Evolutionary conservation across 192 early-diverging fungal genomes (phyloP).

Genomic region (Coemansia aciculifera): DNA sequence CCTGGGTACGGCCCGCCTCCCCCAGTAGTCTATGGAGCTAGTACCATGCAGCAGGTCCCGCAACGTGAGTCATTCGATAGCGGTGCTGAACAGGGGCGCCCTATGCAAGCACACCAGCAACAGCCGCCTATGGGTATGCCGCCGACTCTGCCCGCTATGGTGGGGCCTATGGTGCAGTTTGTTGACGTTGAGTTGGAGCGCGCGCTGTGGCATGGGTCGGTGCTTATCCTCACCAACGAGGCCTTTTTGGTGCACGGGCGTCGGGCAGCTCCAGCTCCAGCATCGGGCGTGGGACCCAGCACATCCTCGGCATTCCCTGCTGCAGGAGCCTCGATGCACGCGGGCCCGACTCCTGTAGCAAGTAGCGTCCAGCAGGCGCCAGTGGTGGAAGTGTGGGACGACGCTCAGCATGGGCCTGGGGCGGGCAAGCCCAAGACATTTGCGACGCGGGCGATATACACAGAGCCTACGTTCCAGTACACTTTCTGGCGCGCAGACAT

Average conservation of each 20-base stretch:
- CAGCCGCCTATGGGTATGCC: slow-evolving; percentile 10
- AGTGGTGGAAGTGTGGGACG: slow-evolving; percentile 49
- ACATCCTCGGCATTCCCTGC: slow-evolving; percentile 13
- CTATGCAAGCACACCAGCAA: slow-evolving; percentile 9
- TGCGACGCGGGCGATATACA: slow-evolving; percentile 38
- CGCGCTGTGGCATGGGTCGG: slow-evolving; percentile 50
- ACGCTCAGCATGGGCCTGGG: slow-evolving; percentile 49
- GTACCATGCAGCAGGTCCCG: background rate
- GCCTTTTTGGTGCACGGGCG: slow-evolving; percentile 35
- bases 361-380: slow-evolving; percentile 10
- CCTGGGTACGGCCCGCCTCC: slow-evolving; percentile 47
- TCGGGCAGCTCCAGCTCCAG: slow-evolving; percentile 7
- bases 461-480: slow-evolving; percentile 52
- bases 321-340: slow-evolving; percentile 23
- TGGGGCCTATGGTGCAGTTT: slow-evolving; percentile 54
- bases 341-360: slow-evolving; percentile 20
- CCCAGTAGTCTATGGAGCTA: slow-evolving; percentile 4
- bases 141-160: slow-evolving; percentile 30
- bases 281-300: slow-evolving; percentile 1
- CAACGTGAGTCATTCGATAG: slow-evolving; percentile 7
- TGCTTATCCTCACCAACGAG: slow-evolving; percentile 53
- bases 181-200: slow-evolving; percentile 49
- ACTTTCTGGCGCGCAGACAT: slow-evolving; percentile 54
- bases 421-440: slow-evolving; percentile 53
- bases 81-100: background rate